Conservation (phyloP, 1,284 basidiomycete species). For the Pholiota adiposa region DNA sequence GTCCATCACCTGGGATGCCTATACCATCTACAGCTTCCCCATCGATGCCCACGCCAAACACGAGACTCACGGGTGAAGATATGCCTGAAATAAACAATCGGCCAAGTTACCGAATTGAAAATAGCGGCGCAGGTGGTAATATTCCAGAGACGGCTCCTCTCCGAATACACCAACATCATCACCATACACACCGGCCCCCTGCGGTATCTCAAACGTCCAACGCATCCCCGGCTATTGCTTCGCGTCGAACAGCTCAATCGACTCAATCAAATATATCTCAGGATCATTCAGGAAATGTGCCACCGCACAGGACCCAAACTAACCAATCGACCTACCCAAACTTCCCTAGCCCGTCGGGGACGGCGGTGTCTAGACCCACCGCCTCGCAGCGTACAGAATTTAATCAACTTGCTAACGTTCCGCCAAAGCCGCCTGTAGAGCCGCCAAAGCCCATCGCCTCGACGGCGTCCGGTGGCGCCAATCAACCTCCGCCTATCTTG, state of each 20-base stretch:
- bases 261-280: neutral
- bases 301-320: neutral
- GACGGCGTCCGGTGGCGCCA: neutral
- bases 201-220: neutral
- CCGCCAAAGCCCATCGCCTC: neutral
- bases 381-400: neutral
- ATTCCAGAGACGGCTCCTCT: slow-evolving; percentile 18
- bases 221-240: neutral
- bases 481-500: slow-evolving; percentile 1
- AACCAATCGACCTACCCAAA: neutral
- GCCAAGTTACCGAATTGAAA: neutral
- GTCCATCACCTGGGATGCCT: slow-evolving; percentile 4
- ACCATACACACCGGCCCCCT: neutral
- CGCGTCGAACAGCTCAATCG: neutral
- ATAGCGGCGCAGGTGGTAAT: neutral
- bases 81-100: neutral
- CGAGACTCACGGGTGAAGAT: neutral
- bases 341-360: neutral
- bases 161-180: slow-evolving; percentile 14
- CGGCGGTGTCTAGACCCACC: neutral
- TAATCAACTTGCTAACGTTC: neutral
- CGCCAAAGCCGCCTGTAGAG: neutral
- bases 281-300: neutral
- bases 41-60: neutral
- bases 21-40: neutral